These are phyloP conservation scores for Chrysosporium queenslandicum DNA, from an alignment of 2,329 filamentous ascomycete genomes.

Conservation along the genomic window DNA sequence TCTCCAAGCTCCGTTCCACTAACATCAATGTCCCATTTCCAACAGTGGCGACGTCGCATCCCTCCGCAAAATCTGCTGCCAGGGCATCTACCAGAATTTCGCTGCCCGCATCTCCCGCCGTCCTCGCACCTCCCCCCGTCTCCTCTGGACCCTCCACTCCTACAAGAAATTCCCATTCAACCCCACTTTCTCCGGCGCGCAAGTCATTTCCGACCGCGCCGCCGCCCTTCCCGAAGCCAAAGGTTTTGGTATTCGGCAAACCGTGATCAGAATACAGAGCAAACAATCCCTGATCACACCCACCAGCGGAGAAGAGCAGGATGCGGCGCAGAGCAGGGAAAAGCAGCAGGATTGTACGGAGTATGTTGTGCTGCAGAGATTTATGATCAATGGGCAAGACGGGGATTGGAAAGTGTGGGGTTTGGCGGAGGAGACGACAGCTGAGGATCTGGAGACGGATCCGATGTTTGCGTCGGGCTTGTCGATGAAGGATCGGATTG, in stretches of 20 bases:
- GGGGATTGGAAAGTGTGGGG: conserved; percentile 45
- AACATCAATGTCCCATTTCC: conserved; percentile 16
- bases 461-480: conserved; percentile 30
- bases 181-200: conserved; percentile 30
- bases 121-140: conserved; percentile 21
- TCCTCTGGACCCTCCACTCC: conserved; percentile 32
- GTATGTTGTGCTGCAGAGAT: conserved; percentile 44
- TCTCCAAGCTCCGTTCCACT: background rate
- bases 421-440: conserved; percentile 34
- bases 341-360: conserved; percentile 39
- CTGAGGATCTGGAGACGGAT: conserved; percentile 29
- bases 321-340: conserved; percentile 11
- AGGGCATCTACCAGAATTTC: conserved; percentile 30
- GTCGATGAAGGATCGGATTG: conserved; percentile 28
- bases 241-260: conserved; percentile 34
- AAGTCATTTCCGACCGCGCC: conserved; percentile 35
- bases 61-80: conserved; percentile 31
- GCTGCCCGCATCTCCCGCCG: conserved; percentile 28
- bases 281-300: conserved; percentile 29
- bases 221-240: conserved; percentile 32
- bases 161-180: conserved; percentile 28
- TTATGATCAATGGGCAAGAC: conserved; percentile 34
- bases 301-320: conserved; percentile 12
- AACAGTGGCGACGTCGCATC: conserved; percentile 30
- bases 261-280: conserved; percentile 32